phyloP scores from a whole-genome alignment of 192 early-diverging fungal species.

The Podila verticillata region DNA sequence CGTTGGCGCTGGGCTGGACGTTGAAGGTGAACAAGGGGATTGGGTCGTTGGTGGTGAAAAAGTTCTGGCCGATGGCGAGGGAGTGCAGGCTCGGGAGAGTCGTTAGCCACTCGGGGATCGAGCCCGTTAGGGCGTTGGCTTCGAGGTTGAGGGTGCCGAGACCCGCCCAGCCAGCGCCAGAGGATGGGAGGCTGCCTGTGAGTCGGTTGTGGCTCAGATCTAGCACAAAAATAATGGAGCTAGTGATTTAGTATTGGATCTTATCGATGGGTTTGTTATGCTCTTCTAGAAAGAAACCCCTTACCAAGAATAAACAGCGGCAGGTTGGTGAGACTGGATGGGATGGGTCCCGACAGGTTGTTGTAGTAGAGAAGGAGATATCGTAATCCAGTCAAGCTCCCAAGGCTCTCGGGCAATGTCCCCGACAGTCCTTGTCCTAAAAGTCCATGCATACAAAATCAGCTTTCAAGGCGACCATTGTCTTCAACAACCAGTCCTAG shows the following conservation, averaged over 20 bases:
- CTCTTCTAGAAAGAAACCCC: neutral
- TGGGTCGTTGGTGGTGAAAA: slow-evolving; percentile 27
- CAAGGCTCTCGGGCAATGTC: slow-evolving; percentile 28
- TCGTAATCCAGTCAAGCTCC: slow-evolving; percentile 12
- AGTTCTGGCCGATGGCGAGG: slow-evolving; percentile 35
- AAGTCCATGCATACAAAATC: neutral
- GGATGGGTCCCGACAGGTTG: slow-evolving; percentile 35
- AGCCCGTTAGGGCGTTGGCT: slow-evolving; percentile 19
- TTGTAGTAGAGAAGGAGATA: slow-evolving; percentile 42
- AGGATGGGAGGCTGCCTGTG: slow-evolving; percentile 23
- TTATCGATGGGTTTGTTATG: neutral
- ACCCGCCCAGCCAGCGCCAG: slow-evolving; percentile 18
- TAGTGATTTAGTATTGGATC: neutral
- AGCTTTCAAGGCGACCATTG: neutral
- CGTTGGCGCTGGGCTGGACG: slow-evolving; percentile 4
- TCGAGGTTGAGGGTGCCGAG: slow-evolving; percentile 31
- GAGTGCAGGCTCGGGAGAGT: slow-evolving; percentile 42
- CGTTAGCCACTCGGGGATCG: slow-evolving; percentile 29
- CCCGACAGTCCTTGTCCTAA: slow-evolving; percentile 41
- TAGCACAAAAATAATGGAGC: neutral
- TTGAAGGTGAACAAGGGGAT: slow-evolving; percentile 24
- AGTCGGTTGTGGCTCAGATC: slow-evolving; percentile 42
- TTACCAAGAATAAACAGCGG: slow-evolving; percentile 30
- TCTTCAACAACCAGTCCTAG: too few relatives aligned
- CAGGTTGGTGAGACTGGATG: slow-evolving; percentile 14